Evolutionary conservation across 2,329 filamentous ascomycete genomes (phyloP).

Genomic region (Myriangium duriaei): DNA sequence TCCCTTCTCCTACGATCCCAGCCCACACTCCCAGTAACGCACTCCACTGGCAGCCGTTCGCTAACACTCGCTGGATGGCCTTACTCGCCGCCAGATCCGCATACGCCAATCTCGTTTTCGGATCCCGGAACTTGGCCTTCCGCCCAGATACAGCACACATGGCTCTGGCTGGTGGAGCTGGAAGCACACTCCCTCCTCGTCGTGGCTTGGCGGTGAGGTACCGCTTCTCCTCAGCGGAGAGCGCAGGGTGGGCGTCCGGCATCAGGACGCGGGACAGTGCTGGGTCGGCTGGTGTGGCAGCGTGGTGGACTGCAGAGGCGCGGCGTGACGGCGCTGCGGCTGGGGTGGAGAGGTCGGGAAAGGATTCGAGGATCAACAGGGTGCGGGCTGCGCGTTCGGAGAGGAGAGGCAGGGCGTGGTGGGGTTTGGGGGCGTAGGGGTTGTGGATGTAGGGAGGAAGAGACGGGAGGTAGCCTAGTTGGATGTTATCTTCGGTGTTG

Average conservation of each 20-base stretch:
- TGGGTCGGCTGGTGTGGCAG: constrained; percentile 13
- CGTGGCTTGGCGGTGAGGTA: constrained; percentile 41
- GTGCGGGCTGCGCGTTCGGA: constrained; percentile 23
- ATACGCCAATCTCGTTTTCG: constrained; percentile 71
- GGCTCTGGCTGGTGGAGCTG: constrained; percentile 21
- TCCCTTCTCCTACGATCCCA: constrained; percentile 39
- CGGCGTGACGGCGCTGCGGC: constrained; percentile 9
- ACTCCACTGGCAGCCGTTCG: constrained; percentile 73
- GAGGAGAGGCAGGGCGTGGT: constrained; percentile 15
- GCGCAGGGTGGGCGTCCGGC: constrained; percentile 33
- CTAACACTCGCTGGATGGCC: constrained; percentile 62
- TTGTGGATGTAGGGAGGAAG: constrained; percentile 11
- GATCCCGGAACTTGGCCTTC: constrained; percentile 72
- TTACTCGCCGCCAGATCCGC: constrained; percentile 67
- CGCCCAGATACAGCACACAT: constrained; percentile 74
- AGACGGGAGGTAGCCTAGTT: constrained; percentile 6
- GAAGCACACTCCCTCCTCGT: constrained; percentile 21
- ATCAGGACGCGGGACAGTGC: constrained; percentile 41
- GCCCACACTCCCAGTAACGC: constrained; percentile 70
- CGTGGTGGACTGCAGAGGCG: background rate
- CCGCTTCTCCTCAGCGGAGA: constrained; percentile 37
- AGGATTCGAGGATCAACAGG: constrained; percentile 22
- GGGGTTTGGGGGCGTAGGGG: constrained; percentile 7
- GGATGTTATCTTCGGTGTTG: background rate
- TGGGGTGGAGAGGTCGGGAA: constrained; percentile 21